phyloP scores from a whole-genome alignment of 2,329 filamentous ascomycete genomes.

The Calonectria honghensis region DNA sequence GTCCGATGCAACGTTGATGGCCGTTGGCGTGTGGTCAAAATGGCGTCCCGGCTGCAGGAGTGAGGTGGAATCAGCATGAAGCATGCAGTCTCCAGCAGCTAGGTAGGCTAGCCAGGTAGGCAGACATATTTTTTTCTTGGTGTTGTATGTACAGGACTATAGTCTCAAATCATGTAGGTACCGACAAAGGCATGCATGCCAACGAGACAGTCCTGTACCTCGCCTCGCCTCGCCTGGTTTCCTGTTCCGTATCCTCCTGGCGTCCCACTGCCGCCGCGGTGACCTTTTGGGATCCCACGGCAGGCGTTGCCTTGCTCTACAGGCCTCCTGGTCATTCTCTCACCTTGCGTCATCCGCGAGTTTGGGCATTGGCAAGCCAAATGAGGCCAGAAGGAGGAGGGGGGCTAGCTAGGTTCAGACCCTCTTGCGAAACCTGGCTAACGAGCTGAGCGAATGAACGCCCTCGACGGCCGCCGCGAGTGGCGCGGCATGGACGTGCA shows the following conservation, averaged over 20 bases:
- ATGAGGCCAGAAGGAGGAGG: constrained; percentile 22
- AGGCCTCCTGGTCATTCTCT: not conserved
- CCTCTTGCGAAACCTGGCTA: constrained; percentile 38
- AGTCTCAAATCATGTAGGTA: constrained; percentile 20
- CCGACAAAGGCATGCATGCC: not conserved
- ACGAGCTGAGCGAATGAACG: constrained; percentile 26
- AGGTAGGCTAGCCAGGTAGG: constrained; percentile 17
- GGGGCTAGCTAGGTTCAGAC: constrained; percentile 47
- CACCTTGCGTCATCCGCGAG: constrained; percentile 15
- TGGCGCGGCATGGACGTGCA: constrained; percentile 28
- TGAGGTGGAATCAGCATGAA: constrained; percentile 8
- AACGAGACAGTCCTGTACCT: not conserved
- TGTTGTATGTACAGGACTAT: constrained; percentile 3
- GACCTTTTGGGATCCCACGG: constrained; percentile 5
- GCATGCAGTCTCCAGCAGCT: constrained; percentile 28
- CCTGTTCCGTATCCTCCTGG: not conserved
- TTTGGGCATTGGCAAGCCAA: constrained; percentile 10
- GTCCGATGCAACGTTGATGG: constrained; percentile 37
- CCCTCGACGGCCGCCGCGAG: constrained; percentile 31
- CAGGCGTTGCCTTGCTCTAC: constrained; percentile 1
- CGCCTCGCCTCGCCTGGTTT: not conserved
- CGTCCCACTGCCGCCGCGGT: constrained; percentile 9
- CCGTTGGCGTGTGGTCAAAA: constrained; percentile 25
- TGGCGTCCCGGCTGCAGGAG: constrained; percentile 27
- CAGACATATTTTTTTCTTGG: not conserved